Evolutionary conservation across 208 protist genomes (phyloP), one percentile per base, ranked within the genome.

Genomic region (Trichomonas gallinae): DNA sequence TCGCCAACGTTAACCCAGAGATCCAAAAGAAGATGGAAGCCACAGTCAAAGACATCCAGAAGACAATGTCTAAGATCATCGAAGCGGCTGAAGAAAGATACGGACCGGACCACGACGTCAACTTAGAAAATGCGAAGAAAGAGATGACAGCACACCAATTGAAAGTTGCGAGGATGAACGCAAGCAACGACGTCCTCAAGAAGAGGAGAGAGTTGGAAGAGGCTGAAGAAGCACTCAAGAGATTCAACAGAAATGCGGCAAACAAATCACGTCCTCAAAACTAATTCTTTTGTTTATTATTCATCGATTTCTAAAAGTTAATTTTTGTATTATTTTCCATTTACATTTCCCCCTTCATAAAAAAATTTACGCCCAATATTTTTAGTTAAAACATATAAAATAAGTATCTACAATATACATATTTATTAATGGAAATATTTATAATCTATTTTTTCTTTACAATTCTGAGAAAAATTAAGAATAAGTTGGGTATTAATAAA

Each of bases 191-290:
- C 8, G 87, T 93, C 31, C n/a, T 51, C 10, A 93, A 93, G 44
- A 93, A 93, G 87, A 93, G 87, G 46, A 93, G 87, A 51, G 87
- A 34, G 26, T 26, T 93, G 4, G 87, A 93, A 93, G 87, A 93
- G 46, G 87, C 44, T 38, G 87, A 93, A 93, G 36, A 93, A 26
- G 87, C 42, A 51, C 42, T 93, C 26, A 93, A 93, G 44, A 93
- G 87, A 58, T 44, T 93, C 44, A 93, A 93, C 87, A 48, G 87
- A 51, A 44, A 21, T 89, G 83, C 83, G 6, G 83, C 83, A 10
- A 89, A 89, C 13, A 45, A 72, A 72, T 72, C 58, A n/a, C 11
- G 58, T n/a, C 26, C 58, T 31, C 11, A 72, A n/a, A 72, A 72
- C 21, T 72, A 72, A 72, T 26, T 72, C 26, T n/a, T 72, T n/a